Conservation (phyloP, 2,329 filamentous ascomycete species). For the Davidsoniella virescens region DNA sequence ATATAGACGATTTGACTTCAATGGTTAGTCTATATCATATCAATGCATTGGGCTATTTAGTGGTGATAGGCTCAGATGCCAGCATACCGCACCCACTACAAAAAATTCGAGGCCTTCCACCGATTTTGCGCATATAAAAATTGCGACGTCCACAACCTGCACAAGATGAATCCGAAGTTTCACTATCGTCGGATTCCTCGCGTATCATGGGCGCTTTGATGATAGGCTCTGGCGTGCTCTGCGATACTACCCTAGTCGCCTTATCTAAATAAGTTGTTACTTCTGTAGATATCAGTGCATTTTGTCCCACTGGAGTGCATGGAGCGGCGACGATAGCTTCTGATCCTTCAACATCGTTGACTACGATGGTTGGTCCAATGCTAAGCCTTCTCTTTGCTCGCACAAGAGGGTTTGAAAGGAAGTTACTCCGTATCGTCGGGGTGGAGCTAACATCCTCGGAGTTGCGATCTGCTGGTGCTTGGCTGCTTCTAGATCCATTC, state of each 20-base stretch:
- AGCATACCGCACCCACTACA: constrained; percentile 6
- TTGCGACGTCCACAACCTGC: constrained; percentile 4
- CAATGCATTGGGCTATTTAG: too few relatives aligned
- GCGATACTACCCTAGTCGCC: not conserved
- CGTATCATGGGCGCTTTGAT: not conserved
- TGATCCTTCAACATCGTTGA: not conserved
- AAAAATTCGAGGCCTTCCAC: not conserved
- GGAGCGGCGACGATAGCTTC: too few relatives aligned
- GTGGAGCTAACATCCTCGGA: too few relatives aligned
- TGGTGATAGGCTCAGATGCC: not conserved
- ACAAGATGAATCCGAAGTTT: not conserved
- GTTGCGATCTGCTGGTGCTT: too few relatives aligned
- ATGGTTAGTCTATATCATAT: too few relatives aligned
- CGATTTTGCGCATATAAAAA: constrained; percentile 5
- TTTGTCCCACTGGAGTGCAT: too few relatives aligned
- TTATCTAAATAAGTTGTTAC: not conserved
- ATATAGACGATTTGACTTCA: too few relatives aligned
- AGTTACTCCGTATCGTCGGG: too few relatives aligned
- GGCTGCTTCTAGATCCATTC: not conserved
- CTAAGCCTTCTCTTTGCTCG: constrained; percentile 1
- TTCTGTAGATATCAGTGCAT: too few relatives aligned
- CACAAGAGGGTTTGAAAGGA: not conserved
- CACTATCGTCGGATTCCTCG: not conserved
- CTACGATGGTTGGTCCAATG: not conserved
- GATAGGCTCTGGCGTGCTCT: too few relatives aligned